Evolutionary conservation across 768 basidiomycete species (phyloP), one percentile per base, ranked within the genome.

Genomic region (Xerocomellus intermedius): DNA sequence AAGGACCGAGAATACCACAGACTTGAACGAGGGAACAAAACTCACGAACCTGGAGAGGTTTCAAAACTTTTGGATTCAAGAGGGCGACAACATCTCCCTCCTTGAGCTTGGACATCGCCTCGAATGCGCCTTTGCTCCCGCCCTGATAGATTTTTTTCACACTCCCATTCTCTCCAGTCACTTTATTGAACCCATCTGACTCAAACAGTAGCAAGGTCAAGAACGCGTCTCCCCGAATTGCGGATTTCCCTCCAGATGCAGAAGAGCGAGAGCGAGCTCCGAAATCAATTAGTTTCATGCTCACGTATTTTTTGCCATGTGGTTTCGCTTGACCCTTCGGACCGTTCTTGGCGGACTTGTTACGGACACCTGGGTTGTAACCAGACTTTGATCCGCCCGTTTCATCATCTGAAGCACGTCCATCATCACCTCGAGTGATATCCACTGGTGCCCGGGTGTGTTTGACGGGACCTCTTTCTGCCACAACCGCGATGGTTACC

Each of bases 401-500:
- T 56, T 65, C 64, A 39, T 69, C 64, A 13, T 69, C 74, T 2
- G 75, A 75, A 17, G 73, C 74, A 28, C 49, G 59, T 7, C 77
- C 79, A 45, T 83, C 80, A 26, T 75, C 76, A 12, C 69, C 72
- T 32, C 72, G 80, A 8, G 81, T 68, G 13, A 79, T 67, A 37
- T 66, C 69, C 19, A 87, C 82, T 46, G 87, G 88, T 30, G 87
- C 85, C 54, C 80, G 82, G 44, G 79, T 91, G 61, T 85, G 81
- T 59, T 82, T 85, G 66, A 95, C 76, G 8, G 86, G 87, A 3
- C 93, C 87, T 21, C 94, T 83, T 69, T 96, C 93, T 2, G 94
- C 96, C 14, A 99, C 85, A 5, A 98, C 95, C 2, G 93, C 96
- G 44, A 99, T 91, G 7, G 94, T 95, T 39, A 98, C 81, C 90